Conservation (phyloP, 106 monocot genomes). For the Chionographis japonica region DNA sequence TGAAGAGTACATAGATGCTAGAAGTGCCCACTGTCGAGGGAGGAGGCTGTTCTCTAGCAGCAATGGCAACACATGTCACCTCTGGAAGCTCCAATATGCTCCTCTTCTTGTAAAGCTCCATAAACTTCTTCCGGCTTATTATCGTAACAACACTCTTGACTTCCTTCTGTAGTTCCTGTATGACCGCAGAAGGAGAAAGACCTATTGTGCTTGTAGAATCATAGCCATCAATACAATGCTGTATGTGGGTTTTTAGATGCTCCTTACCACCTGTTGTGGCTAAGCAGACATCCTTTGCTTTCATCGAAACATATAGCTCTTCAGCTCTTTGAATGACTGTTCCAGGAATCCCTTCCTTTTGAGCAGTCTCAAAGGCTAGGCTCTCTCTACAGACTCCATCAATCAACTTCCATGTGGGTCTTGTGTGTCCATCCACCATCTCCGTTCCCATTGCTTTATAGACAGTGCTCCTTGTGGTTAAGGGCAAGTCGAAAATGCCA, state of each 20-base stretch:
- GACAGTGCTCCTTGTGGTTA: conserved; percentile 44
- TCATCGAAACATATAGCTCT: conserved; percentile 61
- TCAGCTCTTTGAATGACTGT: conserved; percentile 63
- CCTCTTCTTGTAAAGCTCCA: conserved; percentile 56
- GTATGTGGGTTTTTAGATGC: conserved; percentile 4
- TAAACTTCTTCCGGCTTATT: conserved; percentile 61
- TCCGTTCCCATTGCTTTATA: conserved; percentile 84
- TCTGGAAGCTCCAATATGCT: conserved; percentile 37
- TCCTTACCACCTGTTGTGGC: not conserved
- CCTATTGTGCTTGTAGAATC: conserved; percentile 8
- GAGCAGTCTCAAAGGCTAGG: conserved; percentile 91
- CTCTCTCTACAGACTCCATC: conserved; percentile 93
- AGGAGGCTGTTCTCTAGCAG: conserved; percentile 84
- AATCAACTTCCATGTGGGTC: conserved; percentile 71
- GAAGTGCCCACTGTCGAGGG: conserved; percentile 83
- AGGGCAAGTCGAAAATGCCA: conserved; percentile 87
- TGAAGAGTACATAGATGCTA: conserved; percentile 71
- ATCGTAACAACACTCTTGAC: conserved; percentile 58
- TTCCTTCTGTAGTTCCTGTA: conserved; percentile 28
- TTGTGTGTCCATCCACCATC: conserved; percentile 38
- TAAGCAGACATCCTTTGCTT: conserved; percentile 1
- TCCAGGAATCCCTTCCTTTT: conserved; percentile 73
- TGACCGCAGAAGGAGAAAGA: not conserved
- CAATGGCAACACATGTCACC: conserved; percentile 49
- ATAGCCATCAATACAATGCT: conserved; percentile 8